Evolutionary conservation across 257 asterid species (phyloP).

Genomic region (Solanum clarkiae): DNA sequence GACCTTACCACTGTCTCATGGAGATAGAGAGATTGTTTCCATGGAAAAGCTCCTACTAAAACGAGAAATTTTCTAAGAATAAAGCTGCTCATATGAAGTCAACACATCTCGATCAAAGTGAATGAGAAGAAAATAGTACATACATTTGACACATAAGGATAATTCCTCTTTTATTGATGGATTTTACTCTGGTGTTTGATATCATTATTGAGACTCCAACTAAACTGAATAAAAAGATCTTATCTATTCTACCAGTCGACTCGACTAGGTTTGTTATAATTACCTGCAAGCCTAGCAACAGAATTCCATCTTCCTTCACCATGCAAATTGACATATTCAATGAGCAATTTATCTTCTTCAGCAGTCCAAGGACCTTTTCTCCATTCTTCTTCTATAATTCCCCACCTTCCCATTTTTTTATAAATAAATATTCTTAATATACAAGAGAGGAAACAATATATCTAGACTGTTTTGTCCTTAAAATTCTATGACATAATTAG

Average conservation of each 20-base stretch:
- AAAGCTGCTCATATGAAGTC: not conserved
- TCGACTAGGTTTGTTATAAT: not conserved
- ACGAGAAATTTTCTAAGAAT: not conserved
- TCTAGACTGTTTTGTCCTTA: conserved; percentile 8
- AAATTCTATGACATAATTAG: conserved; percentile 39
- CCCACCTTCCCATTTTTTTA: conserved; percentile 34
- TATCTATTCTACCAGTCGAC: not conserved
- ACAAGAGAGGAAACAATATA: not conserved
- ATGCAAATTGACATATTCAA: conserved; percentile 64
- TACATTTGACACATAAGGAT: not conserved
- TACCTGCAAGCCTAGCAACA: conserved; percentile 69
- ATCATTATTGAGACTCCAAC: not conserved
- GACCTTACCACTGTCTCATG: no score
- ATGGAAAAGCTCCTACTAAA: not conserved
- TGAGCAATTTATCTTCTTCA: conserved; percentile 71
- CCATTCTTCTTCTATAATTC: conserved; percentile 56
- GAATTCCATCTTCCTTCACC: conserved; percentile 95
- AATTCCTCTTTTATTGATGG: not conserved
- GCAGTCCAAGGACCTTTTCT: conserved; percentile 93
- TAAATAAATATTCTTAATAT: not conserved
- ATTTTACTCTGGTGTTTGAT: not conserved
- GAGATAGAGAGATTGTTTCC: no score
- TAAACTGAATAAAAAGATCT: not conserved
- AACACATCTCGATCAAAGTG: not conserved
- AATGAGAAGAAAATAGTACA: not conserved